phyloP scores from a whole-genome alignment of 2,329 filamentous ascomycete species.

The Raffaelea deltoideospora region DNA sequence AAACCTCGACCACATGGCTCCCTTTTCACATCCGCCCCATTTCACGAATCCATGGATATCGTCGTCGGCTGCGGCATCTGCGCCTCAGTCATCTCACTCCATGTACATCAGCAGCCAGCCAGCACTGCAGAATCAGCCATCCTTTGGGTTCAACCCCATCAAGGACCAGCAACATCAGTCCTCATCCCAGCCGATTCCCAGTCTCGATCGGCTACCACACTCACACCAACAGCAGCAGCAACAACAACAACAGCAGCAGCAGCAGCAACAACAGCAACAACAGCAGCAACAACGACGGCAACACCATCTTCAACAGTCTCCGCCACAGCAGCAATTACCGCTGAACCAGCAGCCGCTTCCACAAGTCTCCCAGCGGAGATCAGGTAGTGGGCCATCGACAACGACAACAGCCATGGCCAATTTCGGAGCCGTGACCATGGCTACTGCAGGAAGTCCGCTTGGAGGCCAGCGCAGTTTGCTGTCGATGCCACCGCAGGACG shows the following conservation, averaged over 20 bases:
- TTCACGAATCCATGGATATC: constrained; percentile 86
- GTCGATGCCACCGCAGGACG: no score
- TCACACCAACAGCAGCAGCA: constrained; percentile 8
- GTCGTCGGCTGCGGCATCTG: constrained; percentile 30
- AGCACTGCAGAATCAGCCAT: constrained; percentile 40
- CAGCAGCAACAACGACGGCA: no score
- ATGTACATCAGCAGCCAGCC: constrained; percentile 46
- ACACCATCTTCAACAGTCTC: no score
- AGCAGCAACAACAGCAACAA: constrained; percentile 4
- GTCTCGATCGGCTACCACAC: constrained; percentile 5
- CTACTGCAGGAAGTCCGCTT: no score
- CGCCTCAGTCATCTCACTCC: constrained; percentile 37
- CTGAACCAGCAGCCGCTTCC: no score
- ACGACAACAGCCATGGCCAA: no score
- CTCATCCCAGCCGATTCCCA: constrained; percentile 8
- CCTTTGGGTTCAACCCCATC: constrained; percentile 40
- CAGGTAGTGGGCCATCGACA: no score
- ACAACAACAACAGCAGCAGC: constrained; percentile 27
- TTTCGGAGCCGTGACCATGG: no score
- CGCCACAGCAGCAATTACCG: no score
- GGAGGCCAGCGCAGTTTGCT: no score
- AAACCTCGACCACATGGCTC: constrained; percentile 66
- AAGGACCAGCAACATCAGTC: constrained; percentile 32
- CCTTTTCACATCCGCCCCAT: constrained; percentile 51
- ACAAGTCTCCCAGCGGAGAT: no score